A percentile compares a stretch with the other conserved stretches of the same genome.
phyloP scores from a whole-genome alignment of 1,284 basidiomycete species.

The Tilletia walkeri region DNA sequence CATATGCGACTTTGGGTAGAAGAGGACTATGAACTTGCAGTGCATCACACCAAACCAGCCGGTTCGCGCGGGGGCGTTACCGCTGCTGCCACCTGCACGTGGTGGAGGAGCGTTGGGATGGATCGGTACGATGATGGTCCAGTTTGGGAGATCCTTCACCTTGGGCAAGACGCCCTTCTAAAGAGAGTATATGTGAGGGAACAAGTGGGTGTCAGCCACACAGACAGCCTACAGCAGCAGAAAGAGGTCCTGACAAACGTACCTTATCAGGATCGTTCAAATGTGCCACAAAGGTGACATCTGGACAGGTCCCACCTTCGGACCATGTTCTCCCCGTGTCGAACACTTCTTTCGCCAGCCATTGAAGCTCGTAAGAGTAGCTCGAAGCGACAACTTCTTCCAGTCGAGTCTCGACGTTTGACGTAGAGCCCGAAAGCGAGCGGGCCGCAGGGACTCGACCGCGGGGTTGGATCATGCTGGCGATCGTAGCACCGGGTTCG shows the following conservation, averaged over 20 bases:
- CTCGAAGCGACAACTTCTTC: slow-evolving; percentile 40
- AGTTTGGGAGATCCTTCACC: slow-evolving; percentile 1
- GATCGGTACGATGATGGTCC: slow-evolving; percentile 16
- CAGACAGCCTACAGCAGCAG: not conserved
- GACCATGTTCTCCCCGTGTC: not conserved
- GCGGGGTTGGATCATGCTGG: slow-evolving; percentile 39
- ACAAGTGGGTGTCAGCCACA: not conserved
- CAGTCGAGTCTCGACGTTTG: slow-evolving; percentile 21
- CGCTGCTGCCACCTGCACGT: not conserved
- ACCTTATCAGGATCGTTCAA: not conserved
- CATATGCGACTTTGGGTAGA: slow-evolving; percentile 32
- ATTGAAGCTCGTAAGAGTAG: slow-evolving; percentile 46
- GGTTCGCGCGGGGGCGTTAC: not conserved
- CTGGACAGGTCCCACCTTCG: slow-evolving; percentile 12
- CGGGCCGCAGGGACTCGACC: slow-evolving; percentile 20
- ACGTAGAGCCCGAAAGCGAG: not conserved
- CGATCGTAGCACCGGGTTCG: slow-evolving; percentile 28
- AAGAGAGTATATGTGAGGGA: not conserved
- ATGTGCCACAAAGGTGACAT: not conserved
- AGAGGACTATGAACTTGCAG: slow-evolving; percentile 47
- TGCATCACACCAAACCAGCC: slow-evolving; percentile 24
- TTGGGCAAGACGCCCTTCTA: slow-evolving; percentile 1
- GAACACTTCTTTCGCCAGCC: slow-evolving; percentile 31
- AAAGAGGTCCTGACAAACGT: not conserved
- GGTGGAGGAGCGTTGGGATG: not conserved